Percentiles rank a stretch among this genome's conserved stretches.
Conservation (phyloP, 371 early-diverging fungal genomes). For the Coemansia sp. region DNA sequence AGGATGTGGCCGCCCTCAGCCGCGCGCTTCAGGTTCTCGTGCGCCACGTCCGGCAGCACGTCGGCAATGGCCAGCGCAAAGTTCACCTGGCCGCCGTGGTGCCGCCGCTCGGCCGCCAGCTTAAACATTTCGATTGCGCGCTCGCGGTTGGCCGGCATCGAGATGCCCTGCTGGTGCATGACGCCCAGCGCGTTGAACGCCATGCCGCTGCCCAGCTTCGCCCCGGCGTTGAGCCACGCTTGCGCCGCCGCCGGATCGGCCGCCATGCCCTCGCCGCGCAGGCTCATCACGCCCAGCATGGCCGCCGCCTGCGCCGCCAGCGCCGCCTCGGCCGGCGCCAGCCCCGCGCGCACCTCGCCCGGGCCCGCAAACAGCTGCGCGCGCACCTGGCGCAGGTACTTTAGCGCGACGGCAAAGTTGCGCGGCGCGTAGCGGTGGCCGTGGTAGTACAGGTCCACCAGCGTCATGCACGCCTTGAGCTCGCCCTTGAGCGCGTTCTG, state of each 20-base stretch:
- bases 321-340: constrained; percentile 16
- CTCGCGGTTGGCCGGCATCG: constrained; percentile 50
- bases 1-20: constrained; percentile 63
- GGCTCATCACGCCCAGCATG: constrained; percentile 81
- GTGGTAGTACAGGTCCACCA: constrained; percentile 78
- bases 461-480: constrained; percentile 60
- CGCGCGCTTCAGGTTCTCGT: constrained; percentile 44
- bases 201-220: constrained; percentile 54
- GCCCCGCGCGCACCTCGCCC: constrained; percentile 25
- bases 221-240: constrained; percentile 75
- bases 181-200: constrained; percentile 75
- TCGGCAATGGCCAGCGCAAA: constrained; percentile 46
- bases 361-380: constrained; percentile 19
- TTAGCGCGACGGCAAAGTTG: constrained; percentile 65
- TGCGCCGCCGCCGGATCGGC: constrained; percentile 61
- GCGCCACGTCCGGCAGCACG: constrained; percentile 23
- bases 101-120: constrained; percentile 55
- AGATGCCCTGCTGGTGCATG: constrained; percentile 74
- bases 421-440: constrained; percentile 68
- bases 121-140: constrained; percentile 62
- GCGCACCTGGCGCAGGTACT: constrained; percentile 54
- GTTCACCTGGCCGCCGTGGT: constrained; percentile 56
- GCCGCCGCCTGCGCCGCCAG: constrained; percentile 70
- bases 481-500: constrained; percentile 73
- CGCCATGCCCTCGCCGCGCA: constrained; percentile 88